These are phyloP conservation scores for Boeremia exigua DNA, from an alignment of 2,329 filamentous ascomycete genomes.

Conservation along the genomic window DNA sequence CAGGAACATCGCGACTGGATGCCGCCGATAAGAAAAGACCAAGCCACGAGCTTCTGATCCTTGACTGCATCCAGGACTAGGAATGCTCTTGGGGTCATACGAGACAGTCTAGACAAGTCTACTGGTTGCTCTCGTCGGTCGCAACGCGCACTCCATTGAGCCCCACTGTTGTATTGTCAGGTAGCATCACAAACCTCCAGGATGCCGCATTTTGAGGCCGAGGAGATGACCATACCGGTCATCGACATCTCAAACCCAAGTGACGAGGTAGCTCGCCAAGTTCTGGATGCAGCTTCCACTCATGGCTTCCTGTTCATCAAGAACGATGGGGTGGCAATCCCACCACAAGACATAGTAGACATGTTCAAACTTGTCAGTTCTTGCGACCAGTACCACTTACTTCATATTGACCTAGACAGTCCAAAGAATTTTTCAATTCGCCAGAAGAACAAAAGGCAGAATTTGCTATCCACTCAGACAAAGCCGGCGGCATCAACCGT, in stretches of 20 bases:
- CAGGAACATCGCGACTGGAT: constrained; percentile 7
- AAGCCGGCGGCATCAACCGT: constrained; percentile 68
- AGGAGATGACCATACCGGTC: constrained; percentile 67
- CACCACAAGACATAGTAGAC: constrained; percentile 67
- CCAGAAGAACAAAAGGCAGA: constrained; percentile 73
- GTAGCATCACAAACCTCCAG: background rate
- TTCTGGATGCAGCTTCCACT: constrained; percentile 80
- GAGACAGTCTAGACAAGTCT: background rate
- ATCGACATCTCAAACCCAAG: constrained; percentile 76
- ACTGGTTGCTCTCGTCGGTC: background rate
- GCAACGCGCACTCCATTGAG: background rate
- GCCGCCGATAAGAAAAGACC: constrained; percentile 5
- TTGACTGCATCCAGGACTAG: background rate
- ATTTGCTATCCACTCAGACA: constrained; percentile 73
- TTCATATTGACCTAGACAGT: constrained; percentile 54
- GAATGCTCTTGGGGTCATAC: background rate
- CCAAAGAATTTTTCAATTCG: constrained; percentile 73
- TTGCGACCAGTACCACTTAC: background rate
- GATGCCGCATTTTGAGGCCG: constrained; percentile 22
- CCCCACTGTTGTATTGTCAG: background rate
- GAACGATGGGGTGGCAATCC: constrained; percentile 73
- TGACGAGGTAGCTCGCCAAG: constrained; percentile 65
- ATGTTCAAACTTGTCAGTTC: constrained; percentile 74
- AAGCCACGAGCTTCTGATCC: background rate
- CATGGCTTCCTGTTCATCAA: constrained; percentile 92